Percentiles rank a stretch among this genome's conserved stretches.
Conservation (phyloP, 352 stramenopile species). For the Pythium myriotylum region DNA sequence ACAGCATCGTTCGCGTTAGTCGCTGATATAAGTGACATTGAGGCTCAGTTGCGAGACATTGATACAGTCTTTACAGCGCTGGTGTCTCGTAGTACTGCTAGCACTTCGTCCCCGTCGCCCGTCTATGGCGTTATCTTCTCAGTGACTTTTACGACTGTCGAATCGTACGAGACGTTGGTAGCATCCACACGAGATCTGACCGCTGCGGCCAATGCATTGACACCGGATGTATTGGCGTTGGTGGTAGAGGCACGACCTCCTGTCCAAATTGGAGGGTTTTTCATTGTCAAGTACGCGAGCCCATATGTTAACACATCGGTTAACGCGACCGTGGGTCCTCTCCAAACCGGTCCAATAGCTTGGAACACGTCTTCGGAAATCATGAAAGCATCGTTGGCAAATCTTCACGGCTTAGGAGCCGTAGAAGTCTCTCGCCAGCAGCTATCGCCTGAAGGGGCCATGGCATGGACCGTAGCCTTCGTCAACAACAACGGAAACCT, state of each 20-base stretch:
- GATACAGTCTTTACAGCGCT: slow-evolving; percentile 39
- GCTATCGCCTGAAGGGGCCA: slow-evolving; percentile 56
- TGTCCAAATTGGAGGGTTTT: slow-evolving; percentile 48
- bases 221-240: slow-evolving; percentile 13
- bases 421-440: slow-evolving; percentile 40
- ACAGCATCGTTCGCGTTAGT: slow-evolving; percentile 24
- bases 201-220: slow-evolving; percentile 11
- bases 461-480: slow-evolving; percentile 73
- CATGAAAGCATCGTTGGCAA: slow-evolving; percentile 36
- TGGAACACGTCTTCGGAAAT: slow-evolving; percentile 51
- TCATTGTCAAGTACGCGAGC: slow-evolving; percentile 50
- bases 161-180: slow-evolving; percentile 38
- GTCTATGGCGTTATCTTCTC: slow-evolving; percentile 43
- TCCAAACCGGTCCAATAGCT: slow-evolving; percentile 35
- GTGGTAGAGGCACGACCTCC: slow-evolving; percentile 39
- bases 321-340: slow-evolving; percentile 37
- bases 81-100: slow-evolving; percentile 24
- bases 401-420: slow-evolving; percentile 55
- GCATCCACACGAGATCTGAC: slow-evolving; percentile 26
- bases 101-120: slow-evolving; percentile 20
- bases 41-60: slow-evolving; percentile 38
- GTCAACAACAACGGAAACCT: slow-evolving; percentile 64
- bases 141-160: slow-evolving; percentile 60
- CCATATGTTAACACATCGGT: slow-evolving; percentile 31
- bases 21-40: slow-evolving; percentile 27